phyloP scores from a whole-genome alignment of 2,329 filamentous ascomycete genomes.

The Mariannaea sp. region DNA sequence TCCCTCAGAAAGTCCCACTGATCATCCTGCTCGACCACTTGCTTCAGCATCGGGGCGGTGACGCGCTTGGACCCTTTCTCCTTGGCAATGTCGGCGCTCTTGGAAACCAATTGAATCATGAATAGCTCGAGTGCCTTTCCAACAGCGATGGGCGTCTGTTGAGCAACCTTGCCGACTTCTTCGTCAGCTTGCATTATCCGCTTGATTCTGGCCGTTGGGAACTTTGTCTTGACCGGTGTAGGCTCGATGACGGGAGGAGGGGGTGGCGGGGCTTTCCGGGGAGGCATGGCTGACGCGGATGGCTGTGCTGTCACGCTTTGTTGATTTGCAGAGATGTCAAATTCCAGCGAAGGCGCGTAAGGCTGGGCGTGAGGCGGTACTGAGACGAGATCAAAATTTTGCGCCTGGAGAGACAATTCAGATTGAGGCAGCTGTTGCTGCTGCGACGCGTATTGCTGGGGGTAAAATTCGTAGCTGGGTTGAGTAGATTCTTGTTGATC shows the following conservation, averaged over 20 bases:
- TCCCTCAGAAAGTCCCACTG: conserved; percentile 94
- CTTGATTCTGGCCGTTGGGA: conserved; percentile 96
- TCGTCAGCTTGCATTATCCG: conserved; percentile 99
- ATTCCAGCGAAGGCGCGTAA: conserved; percentile 18
- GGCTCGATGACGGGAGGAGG: conserved; percentile 54
- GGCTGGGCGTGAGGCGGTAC: conserved; percentile 23
- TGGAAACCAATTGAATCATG: conserved; percentile 92
- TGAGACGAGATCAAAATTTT: conserved; percentile 17
- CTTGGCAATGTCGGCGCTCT: conserved; percentile 82
- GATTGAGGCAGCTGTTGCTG: conserved; percentile 16
- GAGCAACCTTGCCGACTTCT: conserved; percentile 96
- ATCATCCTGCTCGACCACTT: conserved; percentile 83
- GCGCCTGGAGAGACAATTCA: conserved; percentile 23
- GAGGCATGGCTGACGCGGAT: conserved; percentile 42
- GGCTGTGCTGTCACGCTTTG: conserved; percentile 19
- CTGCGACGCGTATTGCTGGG: conserved; percentile 22
- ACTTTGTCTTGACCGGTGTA: conserved; percentile 89
- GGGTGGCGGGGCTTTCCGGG: conserved; percentile 42
- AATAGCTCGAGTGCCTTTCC: conserved; percentile 96
- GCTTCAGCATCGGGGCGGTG: conserved; percentile 87
- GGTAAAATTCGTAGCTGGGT: conserved; percentile 19
- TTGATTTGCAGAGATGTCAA: conserved; percentile 11
- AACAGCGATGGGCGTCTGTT: conserved; percentile 95
- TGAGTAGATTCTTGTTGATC: conserved; percentile 12
- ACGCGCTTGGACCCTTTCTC: conserved; percentile 87